Conservation (phyloP, 768 basidiomycete species). For the Mycena amicta region DNA sequence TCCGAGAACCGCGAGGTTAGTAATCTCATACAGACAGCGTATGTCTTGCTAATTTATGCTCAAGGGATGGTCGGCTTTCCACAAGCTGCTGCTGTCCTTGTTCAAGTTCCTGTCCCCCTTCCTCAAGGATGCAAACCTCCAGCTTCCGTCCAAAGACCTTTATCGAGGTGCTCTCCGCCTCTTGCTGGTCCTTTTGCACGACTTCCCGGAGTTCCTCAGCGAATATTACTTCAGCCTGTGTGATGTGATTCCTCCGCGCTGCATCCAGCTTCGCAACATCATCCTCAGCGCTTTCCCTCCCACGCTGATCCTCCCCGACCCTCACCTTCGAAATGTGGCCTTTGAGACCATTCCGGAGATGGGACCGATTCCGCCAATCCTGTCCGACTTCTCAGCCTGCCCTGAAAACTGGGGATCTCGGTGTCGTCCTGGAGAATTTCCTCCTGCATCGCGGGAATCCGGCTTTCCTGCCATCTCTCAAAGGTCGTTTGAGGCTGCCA, state of each 20-base stretch:
- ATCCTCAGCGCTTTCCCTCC: conserved; percentile 94
- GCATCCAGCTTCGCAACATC: conserved; percentile 96
- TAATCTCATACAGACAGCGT: conserved; percentile 1
- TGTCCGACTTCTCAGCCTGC: conserved; percentile 89
- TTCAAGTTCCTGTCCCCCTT: conserved; percentile 95
- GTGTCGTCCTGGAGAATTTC: conserved; percentile 80
- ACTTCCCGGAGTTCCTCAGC: conserved; percentile 97
- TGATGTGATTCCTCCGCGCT: conserved; percentile 88
- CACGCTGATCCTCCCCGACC: conserved; percentile 79
- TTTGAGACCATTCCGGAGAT: conserved; percentile 84
- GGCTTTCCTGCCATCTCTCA: conserved; percentile 74
- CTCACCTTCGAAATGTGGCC: conserved; percentile 73
- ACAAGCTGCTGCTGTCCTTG: conserved; percentile 88
- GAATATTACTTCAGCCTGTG: conserved; percentile 97
- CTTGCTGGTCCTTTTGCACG: conserved; percentile 93
- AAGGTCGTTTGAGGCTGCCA: conserved; percentile 69
- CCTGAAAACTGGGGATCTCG: conserved; percentile 80
- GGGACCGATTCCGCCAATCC: conserved; percentile 87
- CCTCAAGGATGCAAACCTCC: conserved; percentile 79
- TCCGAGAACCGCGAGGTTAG: conserved; percentile 85
- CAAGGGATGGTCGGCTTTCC: conserved; percentile 94
- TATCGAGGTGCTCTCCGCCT: conserved; percentile 90
- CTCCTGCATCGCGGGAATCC: conserved; percentile 75
- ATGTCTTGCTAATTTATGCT: conserved; percentile 13
- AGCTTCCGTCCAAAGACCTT: conserved; percentile 79